phyloP scores from a whole-genome alignment of 2,329 filamentous ascomycete genomes.

The Pestalotiopsis sp. region DNA sequence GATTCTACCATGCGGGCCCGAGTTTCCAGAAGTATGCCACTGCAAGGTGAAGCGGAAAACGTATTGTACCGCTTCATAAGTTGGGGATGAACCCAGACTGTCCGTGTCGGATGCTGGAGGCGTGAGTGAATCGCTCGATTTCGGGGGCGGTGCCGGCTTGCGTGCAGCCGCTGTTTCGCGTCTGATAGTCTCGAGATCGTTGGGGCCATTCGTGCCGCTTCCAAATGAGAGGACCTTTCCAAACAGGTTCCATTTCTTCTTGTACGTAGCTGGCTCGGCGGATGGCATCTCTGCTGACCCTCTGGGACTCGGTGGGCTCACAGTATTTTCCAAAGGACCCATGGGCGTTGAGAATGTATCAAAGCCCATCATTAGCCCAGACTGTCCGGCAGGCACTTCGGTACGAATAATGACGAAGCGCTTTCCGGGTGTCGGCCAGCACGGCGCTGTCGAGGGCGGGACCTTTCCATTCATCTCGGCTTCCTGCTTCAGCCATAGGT shows the following conservation, averaged over 20 bases:
- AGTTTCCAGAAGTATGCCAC: constrained; percentile 56
- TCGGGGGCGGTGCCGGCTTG: constrained; percentile 36
- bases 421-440: constrained; percentile 80
- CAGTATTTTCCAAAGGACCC: neutral
- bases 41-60: constrained; percentile 77
- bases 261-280: constrained; percentile 34
- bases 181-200: constrained; percentile 52
- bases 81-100: constrained; percentile 56
- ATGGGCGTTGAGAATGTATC: constrained; percentile 41
- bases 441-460: constrained; percentile 76
- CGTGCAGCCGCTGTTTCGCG: constrained; percentile 52
- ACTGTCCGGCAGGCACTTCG: constrained; percentile 56
- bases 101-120: constrained; percentile 50
- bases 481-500: constrained; percentile 71
- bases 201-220: constrained; percentile 33
- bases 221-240: constrained; percentile 61
- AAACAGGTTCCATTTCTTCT: constrained; percentile 66
- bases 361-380: constrained; percentile 51
- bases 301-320: neutral
- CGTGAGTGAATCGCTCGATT: constrained; percentile 28
- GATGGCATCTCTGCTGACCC: constrained; percentile 2
- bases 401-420: constrained; percentile 87
- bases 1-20: constrained; percentile 61
- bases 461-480: constrained; percentile 58
- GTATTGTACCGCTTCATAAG: constrained; percentile 58